Evolutionary conservation across 129 eudicot species (phyloP).

Genomic region (Gnaphalium uliginosum): DNA sequence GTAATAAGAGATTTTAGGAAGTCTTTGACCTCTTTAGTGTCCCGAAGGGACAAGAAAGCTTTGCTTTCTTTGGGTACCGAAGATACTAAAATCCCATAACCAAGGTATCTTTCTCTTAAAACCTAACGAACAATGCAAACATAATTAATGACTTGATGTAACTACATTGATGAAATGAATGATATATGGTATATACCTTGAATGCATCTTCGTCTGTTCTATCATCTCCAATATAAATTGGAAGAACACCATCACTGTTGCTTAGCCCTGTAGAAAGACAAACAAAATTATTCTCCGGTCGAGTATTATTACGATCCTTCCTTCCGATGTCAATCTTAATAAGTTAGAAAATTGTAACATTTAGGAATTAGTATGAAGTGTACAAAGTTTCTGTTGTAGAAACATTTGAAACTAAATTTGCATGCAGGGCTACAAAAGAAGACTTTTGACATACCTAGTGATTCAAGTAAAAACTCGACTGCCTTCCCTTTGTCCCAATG

Average conservation of each 20-base stretch:
- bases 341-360: background rate
- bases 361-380: background rate
- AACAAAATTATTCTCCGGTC: background rate
- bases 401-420: background rate
- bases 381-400: background rate
- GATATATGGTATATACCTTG: conserved; percentile 44
- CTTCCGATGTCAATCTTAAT: background rate
- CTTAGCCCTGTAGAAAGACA: conserved; percentile 44
- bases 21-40: conserved; percentile 67
- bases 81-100: conserved; percentile 63
- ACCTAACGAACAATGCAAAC: conserved; percentile 38
- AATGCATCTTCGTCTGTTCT: conserved; percentile 92
- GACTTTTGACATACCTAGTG: conserved; percentile 50
- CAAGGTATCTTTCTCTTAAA: conserved; percentile 51
- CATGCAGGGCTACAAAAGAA: background rate
- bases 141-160: background rate
- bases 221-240: conserved; percentile 90
- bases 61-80: conserved; percentile 62
- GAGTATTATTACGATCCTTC: background rate
- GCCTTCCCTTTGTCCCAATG: conserved; percentile 96
- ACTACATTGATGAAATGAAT: background rate
- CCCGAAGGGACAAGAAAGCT: conserved; percentile 58
- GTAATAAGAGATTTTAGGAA: conserved; percentile 57
- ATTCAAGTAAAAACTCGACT: conserved; percentile 76
- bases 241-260: conserved; percentile 54